Base-by-base conservation (phyloP, 768 basidiomycete genomes). In the Mycena venus region DNA sequence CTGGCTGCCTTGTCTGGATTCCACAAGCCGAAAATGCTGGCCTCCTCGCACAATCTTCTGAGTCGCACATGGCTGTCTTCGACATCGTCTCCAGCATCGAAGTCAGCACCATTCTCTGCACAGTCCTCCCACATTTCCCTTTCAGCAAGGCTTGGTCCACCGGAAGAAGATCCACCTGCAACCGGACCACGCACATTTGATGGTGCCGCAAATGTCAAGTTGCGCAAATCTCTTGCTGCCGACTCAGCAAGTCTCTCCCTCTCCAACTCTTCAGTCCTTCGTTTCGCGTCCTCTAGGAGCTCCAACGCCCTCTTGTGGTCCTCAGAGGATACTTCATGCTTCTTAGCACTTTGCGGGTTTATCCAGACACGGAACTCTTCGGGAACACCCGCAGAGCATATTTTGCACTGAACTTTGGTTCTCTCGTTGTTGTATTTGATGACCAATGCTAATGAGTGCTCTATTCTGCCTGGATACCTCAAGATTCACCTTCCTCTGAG, bases 51-150 rank as follows among this genome's bases (percentile, higher is more conserved):
- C 56, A 68, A 19, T 2, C n/a, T n/a, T 2, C 19, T 19, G 6
- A 34, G 14, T 2, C 14, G 42, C 3, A 32, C 3, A 1, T 38
- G 2, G 0, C 9, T 5, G 19, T 59, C 32, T 7, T 38, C 56
- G 4, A 12, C 58, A 8, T 17, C 32, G 27, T 67, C 65, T 25
- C 72, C 72, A 15, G 72, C 72, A 29, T 19, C 21, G 23, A 68
- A 73, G 9, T 38, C 36, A 11, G 65, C 72, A 1, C 72, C 72
- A 44, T 68, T 23, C 12, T 2, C 25, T 4, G 4, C 10, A 31
- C 68, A 73, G 9, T 42, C 66, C 10, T 3, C 47, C 70, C 70
- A 72, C 62, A 72, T 53, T 19, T 64, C 51, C 11, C 3, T 19
- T 53, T 72, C 70, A 4, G 49, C 62, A 19, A 12, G 51, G 12